These are phyloP conservation scores for Malus sylvestris DNA, from an alignment of 306 rosid species.

Conservation along the genomic window DNA sequence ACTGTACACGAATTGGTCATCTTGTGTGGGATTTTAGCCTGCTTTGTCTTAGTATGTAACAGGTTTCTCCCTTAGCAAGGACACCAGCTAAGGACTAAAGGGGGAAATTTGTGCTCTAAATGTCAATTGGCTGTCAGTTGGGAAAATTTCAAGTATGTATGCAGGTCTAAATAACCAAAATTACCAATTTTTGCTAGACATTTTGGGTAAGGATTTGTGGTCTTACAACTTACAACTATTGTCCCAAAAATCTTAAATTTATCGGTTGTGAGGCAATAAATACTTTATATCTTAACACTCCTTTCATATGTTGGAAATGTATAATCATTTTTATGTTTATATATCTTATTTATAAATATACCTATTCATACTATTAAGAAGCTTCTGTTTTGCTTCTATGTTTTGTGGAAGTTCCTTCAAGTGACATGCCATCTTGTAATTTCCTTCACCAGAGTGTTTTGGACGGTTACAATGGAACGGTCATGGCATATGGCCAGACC, in stretches of 20 bases:
- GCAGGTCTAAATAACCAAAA: not conserved
- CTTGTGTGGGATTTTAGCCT: not conserved
- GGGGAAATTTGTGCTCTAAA: not conserved
- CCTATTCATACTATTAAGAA: not conserved
- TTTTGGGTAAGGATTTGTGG: not conserved
- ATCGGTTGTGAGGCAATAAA: not conserved
- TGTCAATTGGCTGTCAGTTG: not conserved
- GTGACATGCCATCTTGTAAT: slow-evolving; percentile 21
- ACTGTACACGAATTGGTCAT: not conserved
- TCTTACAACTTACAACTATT: not conserved
- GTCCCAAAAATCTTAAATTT: not conserved
- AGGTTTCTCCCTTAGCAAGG: not conserved
- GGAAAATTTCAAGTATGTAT: not conserved
- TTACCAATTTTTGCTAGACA: not conserved
- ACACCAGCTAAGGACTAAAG: not conserved
- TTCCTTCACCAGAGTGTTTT: slow-evolving; percentile 68
- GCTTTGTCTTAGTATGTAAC: not conserved
- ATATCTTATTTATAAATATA: not conserved
- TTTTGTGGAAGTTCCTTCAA: slow-evolving; percentile 19
- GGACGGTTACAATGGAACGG: slow-evolving; percentile 94
- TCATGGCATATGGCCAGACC: slow-evolving; percentile 99
- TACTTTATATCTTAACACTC: not conserved
- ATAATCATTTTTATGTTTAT: not conserved
- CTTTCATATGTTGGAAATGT: not conserved
- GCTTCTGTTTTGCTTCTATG: not conserved